phyloP scores from a whole-genome alignment of 805 yeast species.

The Metschnikowia similis region DNA sequence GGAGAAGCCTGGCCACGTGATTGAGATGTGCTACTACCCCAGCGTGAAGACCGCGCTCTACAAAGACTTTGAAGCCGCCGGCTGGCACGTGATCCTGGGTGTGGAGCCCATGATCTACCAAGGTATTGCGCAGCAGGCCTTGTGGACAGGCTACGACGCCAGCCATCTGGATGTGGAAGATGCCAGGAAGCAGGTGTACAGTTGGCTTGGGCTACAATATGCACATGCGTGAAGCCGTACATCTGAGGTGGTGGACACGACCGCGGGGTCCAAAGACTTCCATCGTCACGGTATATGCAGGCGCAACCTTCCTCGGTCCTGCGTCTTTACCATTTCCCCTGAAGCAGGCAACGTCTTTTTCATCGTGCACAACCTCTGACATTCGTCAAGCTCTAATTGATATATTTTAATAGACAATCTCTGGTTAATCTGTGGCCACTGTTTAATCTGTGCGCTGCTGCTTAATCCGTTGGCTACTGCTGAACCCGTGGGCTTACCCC shows the following conservation, averaged over 20 bases:
- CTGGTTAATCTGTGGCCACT: no score
- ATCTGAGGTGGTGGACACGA: no score
- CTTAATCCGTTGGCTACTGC: no score
- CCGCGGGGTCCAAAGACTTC: no score
- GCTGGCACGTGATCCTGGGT: slow-evolving; percentile 30
- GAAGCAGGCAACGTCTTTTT: neutral
- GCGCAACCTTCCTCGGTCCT: neutral
- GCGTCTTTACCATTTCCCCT: neutral
- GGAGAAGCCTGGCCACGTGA: slow-evolving; percentile 22
- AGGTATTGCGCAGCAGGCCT: slow-evolving; percentile 27
- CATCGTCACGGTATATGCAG: neutral
- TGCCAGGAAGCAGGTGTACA: slow-evolving; percentile 18
- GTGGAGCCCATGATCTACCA: slow-evolving; percentile 30
- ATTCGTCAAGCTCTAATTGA: no score
- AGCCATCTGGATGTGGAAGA: slow-evolving; percentile 23
- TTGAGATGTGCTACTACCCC: slow-evolving; percentile 36
- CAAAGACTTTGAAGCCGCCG: slow-evolving; percentile 18
- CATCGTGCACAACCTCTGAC: no score
- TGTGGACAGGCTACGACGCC: slow-evolving; percentile 28
- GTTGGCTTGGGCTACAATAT: neutral
- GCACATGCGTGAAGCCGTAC: no score
- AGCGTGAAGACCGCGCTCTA: slow-evolving; percentile 22
- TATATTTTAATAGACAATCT: no score
- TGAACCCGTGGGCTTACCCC: no score
- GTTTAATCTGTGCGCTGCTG: no score